These are phyloP conservation scores for Acanthamoeba royreba DNA, from an alignment of 208 protist genomes.

Conservation along the genomic window DNA sequence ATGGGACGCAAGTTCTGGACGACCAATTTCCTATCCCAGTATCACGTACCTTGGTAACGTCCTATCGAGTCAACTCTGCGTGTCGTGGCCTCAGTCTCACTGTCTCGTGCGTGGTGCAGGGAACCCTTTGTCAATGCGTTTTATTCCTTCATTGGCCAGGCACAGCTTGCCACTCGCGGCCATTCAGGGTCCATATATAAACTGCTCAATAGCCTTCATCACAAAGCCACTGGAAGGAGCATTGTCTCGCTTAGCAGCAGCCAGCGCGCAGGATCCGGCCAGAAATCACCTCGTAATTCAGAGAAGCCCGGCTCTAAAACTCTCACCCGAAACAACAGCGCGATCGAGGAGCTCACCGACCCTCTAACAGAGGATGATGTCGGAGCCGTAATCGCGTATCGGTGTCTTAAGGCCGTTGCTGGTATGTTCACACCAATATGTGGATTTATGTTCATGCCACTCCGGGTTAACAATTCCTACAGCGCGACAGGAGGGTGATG, in stretches of 20 bases:
- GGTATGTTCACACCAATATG: neutral
- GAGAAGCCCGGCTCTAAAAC: neutral
- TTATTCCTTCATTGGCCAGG: neutral
- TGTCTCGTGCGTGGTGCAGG: neutral
- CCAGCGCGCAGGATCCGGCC: neutral
- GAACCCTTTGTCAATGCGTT: neutral
- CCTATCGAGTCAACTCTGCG: neutral
- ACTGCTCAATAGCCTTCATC: neutral
- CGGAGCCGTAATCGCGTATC: neutral
- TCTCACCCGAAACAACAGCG: too few relatives aligned
- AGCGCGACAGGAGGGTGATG: neutral
- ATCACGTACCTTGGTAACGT: neutral
- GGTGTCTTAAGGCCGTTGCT: neutral
- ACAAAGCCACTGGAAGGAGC: neutral
- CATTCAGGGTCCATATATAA: neutral
- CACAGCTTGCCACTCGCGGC: neutral
- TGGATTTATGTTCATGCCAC: neutral
- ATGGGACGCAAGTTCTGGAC: constrained; percentile 6
- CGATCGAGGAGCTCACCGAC: neutral
- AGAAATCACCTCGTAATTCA: neutral
- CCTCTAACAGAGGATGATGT: neutral
- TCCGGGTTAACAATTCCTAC: neutral
- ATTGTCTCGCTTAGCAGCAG: neutral
- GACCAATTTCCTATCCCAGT: neutral
- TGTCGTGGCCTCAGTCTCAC: too few relatives aligned